Evolutionary conservation across 2,329 filamentous ascomycete species (phyloP).

Genomic region (Beauveria sp.): DNA sequence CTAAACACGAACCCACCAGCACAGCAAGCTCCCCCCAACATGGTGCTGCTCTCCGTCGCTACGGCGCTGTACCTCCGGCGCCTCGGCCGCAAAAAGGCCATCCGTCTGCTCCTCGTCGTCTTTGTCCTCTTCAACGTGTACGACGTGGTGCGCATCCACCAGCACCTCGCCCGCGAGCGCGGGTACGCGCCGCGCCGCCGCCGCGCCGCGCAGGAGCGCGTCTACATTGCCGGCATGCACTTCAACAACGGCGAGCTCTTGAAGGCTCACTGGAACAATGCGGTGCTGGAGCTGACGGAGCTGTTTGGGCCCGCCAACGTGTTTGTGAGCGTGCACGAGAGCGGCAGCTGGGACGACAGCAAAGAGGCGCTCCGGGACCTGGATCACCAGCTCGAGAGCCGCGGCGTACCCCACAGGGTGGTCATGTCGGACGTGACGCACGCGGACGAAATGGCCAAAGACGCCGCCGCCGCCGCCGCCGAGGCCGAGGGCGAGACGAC

Average conservation of each 20-base stretch:
- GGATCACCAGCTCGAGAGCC: constrained; percentile 41
- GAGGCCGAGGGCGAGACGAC: constrained; percentile 23
- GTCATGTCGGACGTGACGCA: constrained; percentile 53
- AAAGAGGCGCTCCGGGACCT: constrained; percentile 53
- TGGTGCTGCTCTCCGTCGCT: constrained; percentile 21
- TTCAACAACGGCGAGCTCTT: constrained; percentile 59
- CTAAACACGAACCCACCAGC: too few species aligned
- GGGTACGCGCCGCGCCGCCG: constrained; percentile 16
- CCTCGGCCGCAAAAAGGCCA: constrained; percentile 27
- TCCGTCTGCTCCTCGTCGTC: constrained; percentile 27
- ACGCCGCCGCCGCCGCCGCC: constrained; percentile 23
- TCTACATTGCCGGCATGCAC: constrained; percentile 64
- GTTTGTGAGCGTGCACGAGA: constrained; percentile 61
- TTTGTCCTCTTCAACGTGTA: constrained; percentile 29
- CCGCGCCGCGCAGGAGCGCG: constrained; percentile 27
- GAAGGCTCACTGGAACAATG: constrained; percentile 53
- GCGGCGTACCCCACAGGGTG: constrained; percentile 48
- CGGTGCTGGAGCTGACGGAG: constrained; percentile 48
- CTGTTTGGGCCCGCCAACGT: constrained; percentile 56
- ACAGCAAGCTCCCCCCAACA: constrained; percentile 2
- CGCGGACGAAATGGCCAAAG: constrained; percentile 42
- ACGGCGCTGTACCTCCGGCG: constrained; percentile 30
- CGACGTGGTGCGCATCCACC: constrained; percentile 31
- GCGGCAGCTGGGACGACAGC: constrained; percentile 61
- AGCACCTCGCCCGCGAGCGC: constrained; percentile 22